Base-by-base conservation (phyloP, 805 yeast species). In the Saccharomycopsis capsularis region DNA sequence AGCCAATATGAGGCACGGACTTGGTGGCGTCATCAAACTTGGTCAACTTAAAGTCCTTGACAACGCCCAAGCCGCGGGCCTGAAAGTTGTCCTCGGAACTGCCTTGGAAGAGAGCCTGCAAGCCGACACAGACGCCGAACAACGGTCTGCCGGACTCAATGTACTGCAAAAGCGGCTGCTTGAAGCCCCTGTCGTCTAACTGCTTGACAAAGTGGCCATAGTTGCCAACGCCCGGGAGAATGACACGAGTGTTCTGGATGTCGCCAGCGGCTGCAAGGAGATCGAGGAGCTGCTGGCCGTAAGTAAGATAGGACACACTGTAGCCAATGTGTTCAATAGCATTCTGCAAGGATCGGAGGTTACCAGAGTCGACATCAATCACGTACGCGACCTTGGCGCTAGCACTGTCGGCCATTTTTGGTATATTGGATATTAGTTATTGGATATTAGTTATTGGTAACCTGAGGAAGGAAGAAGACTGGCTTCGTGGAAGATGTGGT, bases 91-190 rank as follows among this genome's bases (percentile, higher is more conserved):
- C 69, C 63, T 93, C 99, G 52, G 74, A 85, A 44, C 95, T 84
- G 1, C 81, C 79, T 16, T 66, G 65, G 59, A 91, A 88, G 34
- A 93, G 71, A 1, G 96, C 74, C 64, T 93, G 99, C 48, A 93
- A 70, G 5, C 99, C 99, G 39, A 93, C 98, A 69, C 99, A 93
- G 54, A 93, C 87, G 4, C 99, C 99, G 96, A 93, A 87, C 25
- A 93, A 68, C 15, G 95, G 87, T 58, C 79, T 79, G 1, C 96
- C 96, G n/a, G 84, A 69, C 5, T 70, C 66, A 34, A 90, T 80
- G 59, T 87, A 89, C 40, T 74, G 64, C 46, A 66, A 68, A 23
- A 95, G 67, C 0, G 95, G 95, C 34, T 69, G 74, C 13, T 73
- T 78, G 52, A 91, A 79, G 0, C 81, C 77, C 50, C 84, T 74